A percentile compares a stretch with the other conserved stretches of the same genome.
phyloP scores from a whole-genome alignment of 306 rosid genomes.

The Hylodesmum podocarpum region DNA sequence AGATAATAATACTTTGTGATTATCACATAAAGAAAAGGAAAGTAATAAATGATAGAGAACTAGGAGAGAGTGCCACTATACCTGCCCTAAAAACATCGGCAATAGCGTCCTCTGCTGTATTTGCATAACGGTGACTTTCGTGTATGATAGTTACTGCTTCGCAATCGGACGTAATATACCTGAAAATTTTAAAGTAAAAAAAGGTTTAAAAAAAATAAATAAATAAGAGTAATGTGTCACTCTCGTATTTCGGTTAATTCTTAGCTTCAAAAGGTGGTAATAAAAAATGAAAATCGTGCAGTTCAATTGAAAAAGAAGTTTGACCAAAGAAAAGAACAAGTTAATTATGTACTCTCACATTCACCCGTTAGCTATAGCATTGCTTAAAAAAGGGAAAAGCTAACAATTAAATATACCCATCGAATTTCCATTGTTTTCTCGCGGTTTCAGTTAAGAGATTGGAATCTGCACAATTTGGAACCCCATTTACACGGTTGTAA shows the following conservation, averaged over 20 bases:
- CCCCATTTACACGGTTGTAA: constrained; percentile 84
- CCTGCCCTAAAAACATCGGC: constrained; percentile 82
- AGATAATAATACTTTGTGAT: not conserved
- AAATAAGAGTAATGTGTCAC: not conserved
- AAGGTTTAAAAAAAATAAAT: not conserved
- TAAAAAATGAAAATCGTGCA: not conserved
- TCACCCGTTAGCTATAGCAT: not conserved
- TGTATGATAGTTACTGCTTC: constrained; percentile 66
- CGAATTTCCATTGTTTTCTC: constrained; percentile 66
- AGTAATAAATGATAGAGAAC: not conserved
- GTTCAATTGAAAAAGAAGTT: constrained; percentile 8
- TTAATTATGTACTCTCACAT: not conserved
- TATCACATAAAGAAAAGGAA: not conserved
- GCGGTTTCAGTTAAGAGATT: constrained; percentile 64
- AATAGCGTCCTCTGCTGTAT: constrained; percentile 74
- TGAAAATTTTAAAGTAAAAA: constrained; percentile 20
- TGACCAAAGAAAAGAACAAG: not conserved
- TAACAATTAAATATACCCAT: constrained; percentile 59
- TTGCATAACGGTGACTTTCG: constrained; percentile 53
- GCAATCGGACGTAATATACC: constrained; percentile 94
- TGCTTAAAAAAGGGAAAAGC: not conserved
- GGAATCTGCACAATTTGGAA: constrained; percentile 83
- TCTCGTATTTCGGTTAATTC: not conserved
- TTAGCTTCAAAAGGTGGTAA: not conserved
- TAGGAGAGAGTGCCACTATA: constrained; percentile 12